A percentile compares a stretch with the other conserved stretches of the same genome.
Conservation (phyloP, 1,284 basidiomycete genomes). For the Somion occarium region DNA sequence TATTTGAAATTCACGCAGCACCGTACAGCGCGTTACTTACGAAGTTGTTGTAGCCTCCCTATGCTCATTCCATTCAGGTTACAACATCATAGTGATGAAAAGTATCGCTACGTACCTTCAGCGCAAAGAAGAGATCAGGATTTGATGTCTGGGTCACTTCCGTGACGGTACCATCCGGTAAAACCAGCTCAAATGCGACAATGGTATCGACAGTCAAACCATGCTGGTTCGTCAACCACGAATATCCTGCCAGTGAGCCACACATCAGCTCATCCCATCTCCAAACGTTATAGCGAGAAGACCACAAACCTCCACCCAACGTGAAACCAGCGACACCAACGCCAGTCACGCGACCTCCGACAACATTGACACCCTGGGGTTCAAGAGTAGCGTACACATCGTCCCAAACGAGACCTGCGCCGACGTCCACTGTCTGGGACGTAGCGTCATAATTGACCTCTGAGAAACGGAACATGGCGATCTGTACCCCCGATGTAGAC, state of each 20-base stretch:
- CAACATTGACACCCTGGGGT: conserved; percentile 34
- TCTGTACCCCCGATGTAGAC: conserved; percentile 48
- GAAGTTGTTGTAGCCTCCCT: conserved; percentile 62
- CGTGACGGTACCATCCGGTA: conserved; percentile 34
- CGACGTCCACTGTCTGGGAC: conserved; percentile 34
- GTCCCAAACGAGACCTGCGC: conserved; percentile 46
- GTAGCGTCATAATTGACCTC: conserved; percentile 30
- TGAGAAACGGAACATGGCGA: conserved; percentile 41
- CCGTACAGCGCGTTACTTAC: conserved; percentile 39
- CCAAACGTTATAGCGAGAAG: neutral
- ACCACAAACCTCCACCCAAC: conserved; percentile 39
- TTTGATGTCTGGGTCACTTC: conserved; percentile 21
- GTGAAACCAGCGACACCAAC: conserved; percentile 41
- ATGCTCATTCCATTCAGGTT: no score
- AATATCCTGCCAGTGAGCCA: conserved; percentile 34
- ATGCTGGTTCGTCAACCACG: conserved; percentile 35
- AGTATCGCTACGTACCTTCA: conserved; percentile 36
- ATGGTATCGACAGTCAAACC: conserved; percentile 43
- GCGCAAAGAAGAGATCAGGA: conserved; percentile 34
- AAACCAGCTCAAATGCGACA: conserved; percentile 32
- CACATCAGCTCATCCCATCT: neutral
- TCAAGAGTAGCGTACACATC: conserved; percentile 40
- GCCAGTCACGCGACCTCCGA: conserved; percentile 40
- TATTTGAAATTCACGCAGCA: no score
- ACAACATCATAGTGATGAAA: no score